Evolutionary conservation across 495 filamentous ascomycete genomes (phyloP).

Genomic region (Aspergillus avenaceus): DNA sequence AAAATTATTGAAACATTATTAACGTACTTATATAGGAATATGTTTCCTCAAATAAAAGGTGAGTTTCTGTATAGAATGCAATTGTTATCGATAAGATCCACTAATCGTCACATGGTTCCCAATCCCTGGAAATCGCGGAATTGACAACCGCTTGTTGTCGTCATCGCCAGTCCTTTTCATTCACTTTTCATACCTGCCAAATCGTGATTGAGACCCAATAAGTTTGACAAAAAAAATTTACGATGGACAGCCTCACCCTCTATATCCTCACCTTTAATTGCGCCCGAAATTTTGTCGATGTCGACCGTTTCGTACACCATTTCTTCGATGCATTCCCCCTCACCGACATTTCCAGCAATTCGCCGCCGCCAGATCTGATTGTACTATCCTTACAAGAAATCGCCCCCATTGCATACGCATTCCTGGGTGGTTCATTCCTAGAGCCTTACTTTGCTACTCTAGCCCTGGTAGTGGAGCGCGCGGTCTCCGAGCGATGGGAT

Average conservation of each 20-base stretch:
- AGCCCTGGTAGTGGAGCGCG: conserved; percentile 62
- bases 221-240: not conserved
- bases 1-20: too few relatives aligned
- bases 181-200: not conserved
- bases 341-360: conserved; percentile 25
- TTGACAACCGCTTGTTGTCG: not conserved
- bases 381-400: conserved; percentile 85
- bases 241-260: conserved; percentile 49
- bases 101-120: conserved; percentile 9
- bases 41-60: too few relatives aligned
- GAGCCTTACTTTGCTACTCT: conserved; percentile 69
- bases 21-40: too few relatives aligned
- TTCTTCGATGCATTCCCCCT: conserved; percentile 65
- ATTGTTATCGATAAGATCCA: not conserved
- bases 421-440: conserved; percentile 83
- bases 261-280: conserved; percentile 92
- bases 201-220: not conserved
- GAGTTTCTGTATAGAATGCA: too few relatives aligned
- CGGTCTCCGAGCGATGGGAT: conserved; percentile 44
- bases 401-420: conserved; percentile 75
- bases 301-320: conserved; percentile 61
- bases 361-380: conserved; percentile 59
- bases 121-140: not conserved
- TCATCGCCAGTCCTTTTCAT: not conserved
- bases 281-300: conserved; percentile 60